phyloP scores from a whole-genome alignment of 257 asterid genomes.

The Solanum piurae region DNA sequence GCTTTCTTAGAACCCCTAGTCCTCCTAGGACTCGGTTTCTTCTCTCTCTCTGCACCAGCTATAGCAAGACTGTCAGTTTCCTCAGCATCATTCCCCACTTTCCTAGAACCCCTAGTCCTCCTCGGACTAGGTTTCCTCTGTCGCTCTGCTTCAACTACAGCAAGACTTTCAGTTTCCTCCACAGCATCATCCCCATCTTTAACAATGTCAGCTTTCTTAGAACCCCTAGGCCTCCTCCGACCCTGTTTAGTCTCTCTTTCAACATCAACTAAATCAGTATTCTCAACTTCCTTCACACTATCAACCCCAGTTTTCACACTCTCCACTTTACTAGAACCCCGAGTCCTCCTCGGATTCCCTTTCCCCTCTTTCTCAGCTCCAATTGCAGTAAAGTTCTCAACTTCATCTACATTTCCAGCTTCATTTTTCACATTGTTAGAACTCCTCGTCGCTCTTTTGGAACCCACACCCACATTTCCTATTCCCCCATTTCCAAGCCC shows the following conservation, averaged over 20 bases:
- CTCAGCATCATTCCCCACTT: background rate
- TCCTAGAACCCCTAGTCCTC: background rate
- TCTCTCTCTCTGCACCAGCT: background rate
- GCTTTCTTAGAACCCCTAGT: slow-evolving; percentile 2
- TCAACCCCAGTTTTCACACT: background rate
- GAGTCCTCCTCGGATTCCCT: background rate
- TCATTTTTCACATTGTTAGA: background rate
- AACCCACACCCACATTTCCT: background rate
- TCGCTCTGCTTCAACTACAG: slow-evolving; percentile 15
- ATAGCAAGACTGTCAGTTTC: slow-evolving; percentile 2
- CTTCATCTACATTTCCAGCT: background rate
- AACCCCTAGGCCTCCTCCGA: slow-evolving; percentile 3
- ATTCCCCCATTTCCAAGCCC: slow-evolving; percentile 3
- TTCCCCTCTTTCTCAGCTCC: background rate
- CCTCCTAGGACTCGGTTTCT: background rate
- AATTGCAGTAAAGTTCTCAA: background rate
- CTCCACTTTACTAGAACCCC: background rate
- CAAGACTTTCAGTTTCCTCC: slow-evolving; percentile 2
- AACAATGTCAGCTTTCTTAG: background rate
- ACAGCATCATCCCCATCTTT: background rate
- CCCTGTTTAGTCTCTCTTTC: background rate
- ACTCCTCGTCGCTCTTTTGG: background rate
- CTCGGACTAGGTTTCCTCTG: background rate
- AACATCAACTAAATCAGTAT: background rate
- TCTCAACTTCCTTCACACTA: background rate